A percentile compares a stretch with the other conserved stretches of the same genome.
Evolutionary conservation across 805 yeast species (phyloP).

Genomic region (Yamadazyma takamatsuzukensis): DNA sequence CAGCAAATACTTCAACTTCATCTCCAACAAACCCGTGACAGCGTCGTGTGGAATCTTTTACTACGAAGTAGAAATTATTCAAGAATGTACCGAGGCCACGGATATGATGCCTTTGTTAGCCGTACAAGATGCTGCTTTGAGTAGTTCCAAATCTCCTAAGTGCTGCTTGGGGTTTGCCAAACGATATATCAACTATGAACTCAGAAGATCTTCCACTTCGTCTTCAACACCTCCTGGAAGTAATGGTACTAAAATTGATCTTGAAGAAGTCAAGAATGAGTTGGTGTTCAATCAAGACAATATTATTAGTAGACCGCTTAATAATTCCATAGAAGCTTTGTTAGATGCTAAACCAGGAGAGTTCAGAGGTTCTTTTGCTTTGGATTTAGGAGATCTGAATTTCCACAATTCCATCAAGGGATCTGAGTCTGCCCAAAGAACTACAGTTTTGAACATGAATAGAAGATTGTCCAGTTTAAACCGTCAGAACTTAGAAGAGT

Average conservation of each 20-base stretch:
- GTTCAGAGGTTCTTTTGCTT: conserved; percentile 38
- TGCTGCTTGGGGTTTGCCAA: conserved; percentile 34
- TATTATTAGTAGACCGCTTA: conserved; percentile 11
- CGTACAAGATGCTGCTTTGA: conserved; percentile 30
- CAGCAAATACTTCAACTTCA: conserved; percentile 31
- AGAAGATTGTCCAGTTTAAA: conserved; percentile 31
- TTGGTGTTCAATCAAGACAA: conserved; percentile 18
- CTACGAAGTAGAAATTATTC: conserved; percentile 37
- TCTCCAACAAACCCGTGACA: conserved; percentile 31
- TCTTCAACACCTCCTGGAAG: conserved; percentile 7
- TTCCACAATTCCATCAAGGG: conserved; percentile 36
- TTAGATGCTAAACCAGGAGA: conserved; percentile 37
- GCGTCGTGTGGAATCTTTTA: conserved; percentile 36
- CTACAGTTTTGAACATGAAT: conserved; percentile 32
- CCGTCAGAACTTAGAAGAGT: conserved; percentile 22
- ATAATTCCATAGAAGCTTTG: conserved; percentile 19
- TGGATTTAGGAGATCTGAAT: conserved; percentile 36
- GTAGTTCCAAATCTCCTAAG: conserved; percentile 28
- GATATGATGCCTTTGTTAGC: conserved; percentile 28
- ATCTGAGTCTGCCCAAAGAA: conserved; percentile 25
- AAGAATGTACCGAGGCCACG: conserved; percentile 29
- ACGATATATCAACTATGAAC: conserved; percentile 21
- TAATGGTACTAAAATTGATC: conserved; percentile 17
- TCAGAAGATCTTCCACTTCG: conserved; percentile 3
- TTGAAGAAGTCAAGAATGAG: conserved; percentile 26